Percentiles rank a stretch among this genome's conserved stretches.
Evolutionary conservation across 495 filamentous ascomycete species (phyloP).

Genomic region (Penicillium nucicola): DNA sequence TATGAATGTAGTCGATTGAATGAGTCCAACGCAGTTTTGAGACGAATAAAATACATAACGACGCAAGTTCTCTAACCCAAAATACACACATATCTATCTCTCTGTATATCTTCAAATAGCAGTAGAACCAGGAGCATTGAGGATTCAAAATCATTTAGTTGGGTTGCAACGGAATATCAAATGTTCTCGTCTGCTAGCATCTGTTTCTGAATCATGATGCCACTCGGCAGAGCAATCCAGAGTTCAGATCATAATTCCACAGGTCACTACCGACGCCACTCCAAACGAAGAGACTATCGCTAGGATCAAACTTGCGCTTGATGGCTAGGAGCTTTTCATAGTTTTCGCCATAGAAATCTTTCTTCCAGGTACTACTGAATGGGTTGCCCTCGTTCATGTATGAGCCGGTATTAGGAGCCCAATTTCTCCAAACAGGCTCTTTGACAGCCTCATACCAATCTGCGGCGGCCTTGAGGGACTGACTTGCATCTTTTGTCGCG

Average conservation of each 20-base stretch:
- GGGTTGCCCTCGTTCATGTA: constrained; percentile 42
- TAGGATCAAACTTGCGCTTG: constrained; percentile 53
- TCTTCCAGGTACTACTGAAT: constrained; percentile 54
- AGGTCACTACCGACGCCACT: constrained; percentile 21
- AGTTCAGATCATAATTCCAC: constrained; percentile 21
- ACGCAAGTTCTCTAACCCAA: too few species aligned
- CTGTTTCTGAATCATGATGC: too few species aligned
- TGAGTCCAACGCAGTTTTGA: too few species aligned
- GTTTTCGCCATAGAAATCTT: constrained; percentile 54
- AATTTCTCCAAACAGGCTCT: constrained; percentile 23
- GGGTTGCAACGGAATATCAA: too few species aligned
- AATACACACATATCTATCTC: too few species aligned
- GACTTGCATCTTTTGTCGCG: background rate
- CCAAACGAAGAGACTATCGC: constrained; percentile 35
- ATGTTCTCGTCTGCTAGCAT: too few species aligned
- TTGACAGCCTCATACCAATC: constrained; percentile 9
- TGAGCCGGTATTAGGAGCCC: constrained; percentile 19
- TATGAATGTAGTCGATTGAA: too few species aligned
- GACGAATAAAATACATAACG: too few species aligned
- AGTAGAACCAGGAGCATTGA: too few species aligned
- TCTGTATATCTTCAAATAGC: too few species aligned
- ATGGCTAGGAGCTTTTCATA: constrained; percentile 45
- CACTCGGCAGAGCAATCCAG: constrained; percentile 13
- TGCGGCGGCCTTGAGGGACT: background rate
- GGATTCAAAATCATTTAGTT: too few species aligned